Percentiles rank a stretch among this genome's conserved stretches.
Conservation (phyloP, 768 basidiomycete species). For the Auriscalpium orientale region DNA sequence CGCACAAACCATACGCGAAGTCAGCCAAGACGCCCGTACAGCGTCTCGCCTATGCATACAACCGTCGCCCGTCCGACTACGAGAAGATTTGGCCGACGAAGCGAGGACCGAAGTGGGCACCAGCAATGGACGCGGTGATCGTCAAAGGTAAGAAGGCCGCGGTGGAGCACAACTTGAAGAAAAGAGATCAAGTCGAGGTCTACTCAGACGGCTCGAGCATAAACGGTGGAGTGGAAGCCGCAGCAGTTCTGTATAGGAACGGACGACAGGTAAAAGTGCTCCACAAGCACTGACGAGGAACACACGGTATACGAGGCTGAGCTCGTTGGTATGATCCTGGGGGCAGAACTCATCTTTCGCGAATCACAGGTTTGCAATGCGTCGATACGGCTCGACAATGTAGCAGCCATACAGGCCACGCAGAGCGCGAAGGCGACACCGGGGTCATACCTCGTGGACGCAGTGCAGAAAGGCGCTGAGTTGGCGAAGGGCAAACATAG, state of each 20-base stretch:
- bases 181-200: neutral
- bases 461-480: neutral
- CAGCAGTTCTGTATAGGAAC: conserved; percentile 2
- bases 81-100: conserved; percentile 7
- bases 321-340: neutral
- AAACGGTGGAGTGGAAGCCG: conserved; percentile 13
- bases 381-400: neutral
- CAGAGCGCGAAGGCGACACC: neutral
- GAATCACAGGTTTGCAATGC: neutral
- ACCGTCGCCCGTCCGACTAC: neutral
- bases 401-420: neutral
- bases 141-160: neutral
- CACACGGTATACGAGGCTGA: neutral
- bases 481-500: no score
- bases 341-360: neutral
- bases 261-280: neutral
- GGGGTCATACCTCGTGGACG: neutral
- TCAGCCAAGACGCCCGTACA: conserved; percentile 8
- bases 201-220: conserved; percentile 18
- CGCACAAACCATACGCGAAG: neutral
- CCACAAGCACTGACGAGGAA: neutral
- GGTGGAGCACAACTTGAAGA: neutral
- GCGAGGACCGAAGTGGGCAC: neutral
- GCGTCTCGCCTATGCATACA: conserved; percentile 3
- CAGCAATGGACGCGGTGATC: neutral